Evolutionary conservation across 2,329 filamentous ascomycete species (phyloP).

Genomic region (Pleoardoris graminearum): DNA sequence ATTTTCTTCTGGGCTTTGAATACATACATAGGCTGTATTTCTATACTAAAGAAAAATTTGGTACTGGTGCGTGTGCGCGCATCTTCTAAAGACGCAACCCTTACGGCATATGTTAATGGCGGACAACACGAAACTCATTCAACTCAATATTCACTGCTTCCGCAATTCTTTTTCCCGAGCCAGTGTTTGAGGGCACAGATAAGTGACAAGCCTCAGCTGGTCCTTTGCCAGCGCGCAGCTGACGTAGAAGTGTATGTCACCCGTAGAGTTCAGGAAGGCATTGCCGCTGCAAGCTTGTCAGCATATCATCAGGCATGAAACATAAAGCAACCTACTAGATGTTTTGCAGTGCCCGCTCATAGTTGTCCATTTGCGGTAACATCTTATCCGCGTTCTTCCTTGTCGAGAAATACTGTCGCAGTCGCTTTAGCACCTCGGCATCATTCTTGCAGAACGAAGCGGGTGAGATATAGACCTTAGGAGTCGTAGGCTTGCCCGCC

Average conservation of each 20-base stretch:
- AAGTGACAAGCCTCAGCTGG: constrained; percentile 13
- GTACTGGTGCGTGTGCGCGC: not conserved
- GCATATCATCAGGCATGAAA: not conserved
- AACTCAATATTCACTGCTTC: constrained; percentile 4
- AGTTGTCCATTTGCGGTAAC: constrained; percentile 14
- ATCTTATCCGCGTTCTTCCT: constrained; percentile 10
- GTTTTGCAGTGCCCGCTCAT: constrained; percentile 9
- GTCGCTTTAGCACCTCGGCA: constrained; percentile 7
- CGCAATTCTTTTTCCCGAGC: constrained; percentile 8
- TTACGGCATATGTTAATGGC: too few relatives aligned
- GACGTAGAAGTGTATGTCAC: constrained; percentile 14
- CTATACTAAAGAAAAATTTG: too few relatives aligned
- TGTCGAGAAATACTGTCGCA: constrained; percentile 12
- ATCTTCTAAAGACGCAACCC: constrained; percentile 7
- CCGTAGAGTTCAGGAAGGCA: constrained; percentile 5
- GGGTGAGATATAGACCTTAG: constrained; percentile 15
- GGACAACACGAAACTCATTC: too few relatives aligned
- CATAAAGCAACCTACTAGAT: constrained; percentile 7
- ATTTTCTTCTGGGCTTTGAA: too few relatives aligned
- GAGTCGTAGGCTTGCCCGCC: constrained; percentile 14
- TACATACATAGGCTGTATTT: too few relatives aligned
- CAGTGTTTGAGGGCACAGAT: constrained; percentile 12
- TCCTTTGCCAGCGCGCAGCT: constrained; percentile 14
- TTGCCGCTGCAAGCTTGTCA: constrained; percentile 4
- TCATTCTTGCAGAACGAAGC: constrained; percentile 15